Conservation (phyloP, 129 eudicot species). For the Saposhnikovia divaricata region DNA sequence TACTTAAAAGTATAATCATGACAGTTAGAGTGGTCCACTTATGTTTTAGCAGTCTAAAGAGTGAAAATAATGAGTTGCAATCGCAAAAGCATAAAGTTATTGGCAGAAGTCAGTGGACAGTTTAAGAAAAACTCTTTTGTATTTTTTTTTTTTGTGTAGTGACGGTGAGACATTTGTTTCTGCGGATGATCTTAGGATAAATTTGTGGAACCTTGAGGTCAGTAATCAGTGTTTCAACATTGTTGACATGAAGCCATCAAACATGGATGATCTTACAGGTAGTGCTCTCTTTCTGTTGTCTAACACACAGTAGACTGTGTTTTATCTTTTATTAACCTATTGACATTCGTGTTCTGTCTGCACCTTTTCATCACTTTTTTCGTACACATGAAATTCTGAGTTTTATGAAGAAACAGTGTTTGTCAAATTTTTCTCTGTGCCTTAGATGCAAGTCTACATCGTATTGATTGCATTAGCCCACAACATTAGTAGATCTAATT, state of each 20-base stretch:
- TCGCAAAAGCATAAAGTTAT: constrained; percentile 1
- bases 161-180: constrained; percentile 89
- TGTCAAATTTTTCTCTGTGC: neutral
- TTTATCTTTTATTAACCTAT: neutral
- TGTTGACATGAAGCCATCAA: constrained; percentile 74
- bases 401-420: neutral
- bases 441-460: neutral
- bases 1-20: neutral
- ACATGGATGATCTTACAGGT: constrained; percentile 97
- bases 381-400: neutral
- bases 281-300: neutral
- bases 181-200: constrained; percentile 76
- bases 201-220: constrained; percentile 86
- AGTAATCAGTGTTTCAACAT: constrained; percentile 83
- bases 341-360: neutral
- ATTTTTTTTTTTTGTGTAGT: constrained; percentile 40
- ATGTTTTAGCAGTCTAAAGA: neutral
- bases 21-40: neutral
- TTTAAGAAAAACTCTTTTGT: neutral
- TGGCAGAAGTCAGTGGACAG: neutral
- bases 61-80: neutral
- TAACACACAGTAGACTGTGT: neutral
- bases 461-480: neutral
- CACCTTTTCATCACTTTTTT: neutral
- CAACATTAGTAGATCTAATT: neutral